Percentiles rank a stretch among this genome's conserved stretches.
Conservation (phyloP, 2,329 filamentous ascomycete species). For the Lasiodiplodia gonubiensis region DNA sequence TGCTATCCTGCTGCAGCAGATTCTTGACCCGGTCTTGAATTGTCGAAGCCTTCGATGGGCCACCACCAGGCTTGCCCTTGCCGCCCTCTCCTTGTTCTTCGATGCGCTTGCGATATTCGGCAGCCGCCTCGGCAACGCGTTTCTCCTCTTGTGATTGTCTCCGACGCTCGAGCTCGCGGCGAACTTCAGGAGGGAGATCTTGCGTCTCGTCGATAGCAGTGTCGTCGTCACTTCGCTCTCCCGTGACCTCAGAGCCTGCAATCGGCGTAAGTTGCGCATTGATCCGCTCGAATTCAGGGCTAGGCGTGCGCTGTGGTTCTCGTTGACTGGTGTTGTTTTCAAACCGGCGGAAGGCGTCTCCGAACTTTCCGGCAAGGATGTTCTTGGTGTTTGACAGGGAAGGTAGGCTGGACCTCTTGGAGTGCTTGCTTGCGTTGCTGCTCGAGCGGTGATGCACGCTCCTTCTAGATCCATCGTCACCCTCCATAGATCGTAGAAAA, state of each 20-base stretch:
- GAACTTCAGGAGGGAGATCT: slow-evolving; percentile 82
- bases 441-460: slow-evolving; percentile 59
- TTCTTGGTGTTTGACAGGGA: slow-evolving; percentile 77
- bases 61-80: slow-evolving; percentile 43
- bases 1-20: slow-evolving; percentile 77
- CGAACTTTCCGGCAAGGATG: slow-evolving; percentile 85
- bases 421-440: slow-evolving; percentile 64
- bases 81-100: slow-evolving; percentile 63
- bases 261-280: slow-evolving; percentile 63
- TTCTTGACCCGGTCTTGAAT: slow-evolving; percentile 93
- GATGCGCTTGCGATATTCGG: slow-evolving; percentile 81
- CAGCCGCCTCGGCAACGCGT: slow-evolving; percentile 84
- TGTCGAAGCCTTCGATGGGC: slow-evolving; percentile 66
- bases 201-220: slow-evolving; percentile 69
- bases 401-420: slow-evolving; percentile 76
- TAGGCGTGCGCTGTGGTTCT: slow-evolving; percentile 38
- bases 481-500: slow-evolving; percentile 77
- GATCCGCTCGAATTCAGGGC: slow-evolving; percentile 36
- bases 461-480: slow-evolving; percentile 59
- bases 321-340: slow-evolving; percentile 60
- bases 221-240: slow-evolving; percentile 70
- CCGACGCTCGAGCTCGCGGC: slow-evolving; percentile 84
- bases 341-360: slow-evolving; percentile 91
- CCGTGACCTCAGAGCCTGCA: slow-evolving; percentile 75
- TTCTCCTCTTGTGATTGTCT: slow-evolving; percentile 86